A percentile compares a stretch with the other conserved stretches of the same genome.
These are phyloP conservation scores for Peronospora farinosa DNA, from an alignment of 352 stramenopile genomes.

Conservation along the genomic window DNA sequence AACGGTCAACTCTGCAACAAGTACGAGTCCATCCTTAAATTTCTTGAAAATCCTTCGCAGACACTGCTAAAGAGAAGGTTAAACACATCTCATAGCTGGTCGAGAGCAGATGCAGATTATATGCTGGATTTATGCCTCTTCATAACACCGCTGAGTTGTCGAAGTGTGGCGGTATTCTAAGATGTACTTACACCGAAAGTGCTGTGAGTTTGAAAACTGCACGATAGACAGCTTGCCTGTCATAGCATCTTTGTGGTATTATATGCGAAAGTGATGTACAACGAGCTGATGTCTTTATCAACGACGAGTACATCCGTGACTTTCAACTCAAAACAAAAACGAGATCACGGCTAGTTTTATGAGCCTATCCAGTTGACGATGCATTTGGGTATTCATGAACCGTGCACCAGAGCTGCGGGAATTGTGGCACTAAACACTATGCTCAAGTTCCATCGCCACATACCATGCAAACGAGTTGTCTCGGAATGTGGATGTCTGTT, in stretches of 20 bases:
- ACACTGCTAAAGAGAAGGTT: conserved; percentile 71
- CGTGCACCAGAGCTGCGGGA: conserved; percentile 44
- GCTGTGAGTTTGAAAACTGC: conserved; percentile 85
- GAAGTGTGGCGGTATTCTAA: conserved; percentile 90
- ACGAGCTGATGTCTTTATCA: conserved; percentile 94
- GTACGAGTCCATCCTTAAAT: conserved; percentile 87
- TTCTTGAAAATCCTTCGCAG: conserved; percentile 90
- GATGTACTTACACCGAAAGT: conserved; percentile 84
- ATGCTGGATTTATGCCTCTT: conserved; percentile 88
- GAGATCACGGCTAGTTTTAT: conserved; percentile 88
- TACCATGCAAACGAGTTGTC: conserved; percentile 65
- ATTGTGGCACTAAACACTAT: conserved; percentile 70
- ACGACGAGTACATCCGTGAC: conserved; percentile 78
- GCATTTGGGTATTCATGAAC: conserved; percentile 33
- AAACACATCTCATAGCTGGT: conserved; percentile 70
- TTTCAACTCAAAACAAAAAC: conserved; percentile 91
- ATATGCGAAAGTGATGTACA: conserved; percentile 89
- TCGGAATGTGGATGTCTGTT: conserved; percentile 54
- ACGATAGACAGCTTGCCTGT: conserved; percentile 83
- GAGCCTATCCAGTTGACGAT: conserved; percentile 44
- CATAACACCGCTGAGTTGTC: conserved; percentile 79
- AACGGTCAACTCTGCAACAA: conserved; percentile 92
- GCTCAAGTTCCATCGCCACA: conserved; percentile 69
- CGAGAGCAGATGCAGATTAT: conserved; percentile 73
- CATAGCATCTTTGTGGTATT: conserved; percentile 86